Conservation (phyloP, 257 asterid genomes). For the Scutellaria minor region DNA sequence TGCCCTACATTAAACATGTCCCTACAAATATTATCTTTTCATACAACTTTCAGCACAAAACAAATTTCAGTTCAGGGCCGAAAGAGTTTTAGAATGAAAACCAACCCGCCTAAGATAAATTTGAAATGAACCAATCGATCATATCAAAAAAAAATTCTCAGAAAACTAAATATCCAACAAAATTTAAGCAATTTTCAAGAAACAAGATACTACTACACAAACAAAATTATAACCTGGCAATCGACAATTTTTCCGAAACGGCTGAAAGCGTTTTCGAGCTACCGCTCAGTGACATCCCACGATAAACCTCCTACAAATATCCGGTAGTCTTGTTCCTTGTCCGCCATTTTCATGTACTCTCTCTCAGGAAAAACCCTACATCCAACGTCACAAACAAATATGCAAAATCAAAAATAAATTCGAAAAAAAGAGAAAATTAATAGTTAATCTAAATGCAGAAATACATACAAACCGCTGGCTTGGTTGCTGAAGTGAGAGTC, state of each 20-base stretch:
- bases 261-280: constrained; percentile 78
- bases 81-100: constrained; percentile 1
- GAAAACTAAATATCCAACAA: constrained; percentile 1
- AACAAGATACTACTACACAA: neutral
- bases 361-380: constrained; percentile 8
- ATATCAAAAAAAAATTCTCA: neutral
- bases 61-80: neutral
- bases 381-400: constrained; percentile 27
- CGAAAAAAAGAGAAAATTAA: neutral
- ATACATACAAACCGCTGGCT: constrained; percentile 2
- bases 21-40: neutral
- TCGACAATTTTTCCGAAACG: constrained; percentile 90
- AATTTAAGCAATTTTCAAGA: constrained; percentile 14
- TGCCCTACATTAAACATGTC: neutral
- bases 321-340: constrained; percentile 80
- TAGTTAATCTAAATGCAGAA: neutral
- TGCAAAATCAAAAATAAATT: constrained; percentile 17
- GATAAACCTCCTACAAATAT: constrained; percentile 92
- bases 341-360: constrained; percentile 56
- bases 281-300: constrained; percentile 87
- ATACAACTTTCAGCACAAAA: neutral
- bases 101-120: neutral
- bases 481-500: neutral
- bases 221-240: constrained; percentile 67
- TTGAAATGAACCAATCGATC: neutral